These are phyloP conservation scores for Sophora flavescens DNA, from an alignment of 306 rosid species.

Conservation along the genomic window DNA sequence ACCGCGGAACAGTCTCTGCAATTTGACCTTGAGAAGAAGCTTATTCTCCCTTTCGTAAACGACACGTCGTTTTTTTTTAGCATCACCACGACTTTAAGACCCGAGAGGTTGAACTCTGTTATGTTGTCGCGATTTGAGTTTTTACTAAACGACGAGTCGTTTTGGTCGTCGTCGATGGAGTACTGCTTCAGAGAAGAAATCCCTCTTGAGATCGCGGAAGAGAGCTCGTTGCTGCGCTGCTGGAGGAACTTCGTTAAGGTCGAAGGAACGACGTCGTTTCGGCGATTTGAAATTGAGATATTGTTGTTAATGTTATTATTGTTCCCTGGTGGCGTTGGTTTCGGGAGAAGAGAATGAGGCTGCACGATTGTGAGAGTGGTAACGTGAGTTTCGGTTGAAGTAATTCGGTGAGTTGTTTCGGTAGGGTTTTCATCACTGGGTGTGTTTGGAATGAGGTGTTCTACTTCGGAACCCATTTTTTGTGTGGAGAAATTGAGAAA, in stretches of 20 bases:
- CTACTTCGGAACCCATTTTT: slow-evolving; percentile 40
- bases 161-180: slow-evolving; percentile 39
- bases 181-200: slow-evolving; percentile 57
- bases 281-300: background rate
- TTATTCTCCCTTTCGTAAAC: slow-evolving; percentile 53
- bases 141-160: slow-evolving; percentile 5
- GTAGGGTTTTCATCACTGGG: background rate
- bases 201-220: slow-evolving; percentile 63
- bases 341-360: slow-evolving; percentile 82
- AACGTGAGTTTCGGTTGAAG: slow-evolving; percentile 23
- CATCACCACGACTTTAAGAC: slow-evolving; percentile 68
- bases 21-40: slow-evolving; percentile 83
- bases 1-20: slow-evolving; percentile 90
- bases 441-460: slow-evolving; percentile 15
- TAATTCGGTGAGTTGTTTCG: background rate
- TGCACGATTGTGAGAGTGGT: slow-evolving; percentile 28
- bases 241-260: slow-evolving; percentile 62
- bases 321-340: slow-evolving; percentile 71
- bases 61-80: slow-evolving; percentile 42
- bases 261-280: slow-evolving; percentile 36
- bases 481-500: background rate
- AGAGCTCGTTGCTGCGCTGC: slow-evolving; percentile 60
- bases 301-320: too few relatives aligned
- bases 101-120: slow-evolving; percentile 74
- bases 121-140: background rate